Evolutionary conservation across 805 yeast genomes (phyloP).

Genomic region (Clavispora fructus): DNA sequence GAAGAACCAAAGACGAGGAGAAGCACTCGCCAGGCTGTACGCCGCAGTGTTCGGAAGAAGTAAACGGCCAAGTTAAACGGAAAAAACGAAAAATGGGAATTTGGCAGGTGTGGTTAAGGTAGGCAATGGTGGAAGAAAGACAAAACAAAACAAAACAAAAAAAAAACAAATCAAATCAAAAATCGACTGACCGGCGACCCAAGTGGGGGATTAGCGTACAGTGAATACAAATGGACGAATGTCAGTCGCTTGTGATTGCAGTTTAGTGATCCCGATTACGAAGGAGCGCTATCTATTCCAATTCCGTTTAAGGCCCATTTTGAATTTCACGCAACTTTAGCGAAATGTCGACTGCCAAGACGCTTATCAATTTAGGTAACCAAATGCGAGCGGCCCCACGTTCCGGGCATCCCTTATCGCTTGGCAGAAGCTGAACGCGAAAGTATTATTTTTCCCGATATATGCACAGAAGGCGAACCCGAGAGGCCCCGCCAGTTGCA

Average conservation of each 20-base stretch:
- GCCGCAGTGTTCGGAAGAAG: conserved; percentile 11
- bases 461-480: neutral
- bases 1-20: conserved; percentile 11
- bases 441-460: neutral
- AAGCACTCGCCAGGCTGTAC: conserved; percentile 9
- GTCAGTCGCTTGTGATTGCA: neutral
- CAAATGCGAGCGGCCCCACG: neutral
- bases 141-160: too few relatives aligned
- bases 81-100: neutral
- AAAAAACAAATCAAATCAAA: too few relatives aligned
- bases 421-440: neutral
- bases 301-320: too few relatives aligned
- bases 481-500: neutral
- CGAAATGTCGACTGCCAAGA: neutral
- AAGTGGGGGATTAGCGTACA: too few relatives aligned
- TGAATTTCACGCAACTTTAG: neutral
- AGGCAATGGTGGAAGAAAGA: too few relatives aligned
- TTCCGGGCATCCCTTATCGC: neutral
- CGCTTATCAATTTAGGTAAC: neutral
- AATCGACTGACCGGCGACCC: too few relatives aligned
- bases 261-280: neutral
- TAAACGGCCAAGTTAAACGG: neutral
- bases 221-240: neutral
- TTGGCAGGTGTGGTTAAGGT: too few relatives aligned
- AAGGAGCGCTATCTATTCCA: too few relatives aligned